phyloP scores from a whole-genome alignment of 2,329 filamentous ascomycete species.

The Fusarium proliferatum region DNA sequence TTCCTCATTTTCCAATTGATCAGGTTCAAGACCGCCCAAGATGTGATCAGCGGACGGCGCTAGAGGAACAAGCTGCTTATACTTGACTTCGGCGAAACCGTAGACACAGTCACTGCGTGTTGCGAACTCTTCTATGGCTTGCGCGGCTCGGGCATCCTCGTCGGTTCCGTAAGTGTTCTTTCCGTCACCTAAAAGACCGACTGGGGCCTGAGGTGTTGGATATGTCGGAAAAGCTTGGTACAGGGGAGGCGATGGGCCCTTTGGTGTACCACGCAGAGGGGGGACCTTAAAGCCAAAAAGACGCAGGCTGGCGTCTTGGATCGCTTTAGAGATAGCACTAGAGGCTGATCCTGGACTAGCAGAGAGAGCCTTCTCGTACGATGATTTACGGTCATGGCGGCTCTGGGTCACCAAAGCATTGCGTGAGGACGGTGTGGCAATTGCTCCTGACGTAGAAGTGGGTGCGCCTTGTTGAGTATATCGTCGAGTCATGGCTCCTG shows the following conservation, averaged over 20 bases:
- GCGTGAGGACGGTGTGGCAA: slow-evolving; percentile 73
- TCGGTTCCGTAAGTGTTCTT: slow-evolving; percentile 69
- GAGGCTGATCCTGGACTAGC: slow-evolving; percentile 78
- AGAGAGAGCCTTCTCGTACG: slow-evolving; percentile 81
- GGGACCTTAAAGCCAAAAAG: slow-evolving; percentile 78
- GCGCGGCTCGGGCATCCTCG: slow-evolving; percentile 82
- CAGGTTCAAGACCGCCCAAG: slow-evolving; percentile 69
- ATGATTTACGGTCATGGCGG: slow-evolving; percentile 79
- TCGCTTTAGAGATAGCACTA: slow-evolving; percentile 92
- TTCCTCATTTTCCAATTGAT: slow-evolving; percentile 67
- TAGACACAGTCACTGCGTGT: slow-evolving; percentile 96
- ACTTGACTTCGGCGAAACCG: slow-evolving; percentile 98
- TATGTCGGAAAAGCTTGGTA: slow-evolving; percentile 89
- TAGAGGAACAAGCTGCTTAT: slow-evolving; percentile 92
- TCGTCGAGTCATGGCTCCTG: slow-evolving; percentile 75
- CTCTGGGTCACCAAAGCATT: slow-evolving; percentile 80
- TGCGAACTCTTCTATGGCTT: slow-evolving; percentile 89
- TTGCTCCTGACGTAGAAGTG: slow-evolving; percentile 75
- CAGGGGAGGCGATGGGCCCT: slow-evolving; percentile 77
- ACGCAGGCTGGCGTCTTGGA: slow-evolving; percentile 88
- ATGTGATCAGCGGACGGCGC: slow-evolving; percentile 81
- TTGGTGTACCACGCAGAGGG: slow-evolving; percentile 68
- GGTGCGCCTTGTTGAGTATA: slow-evolving; percentile 82
- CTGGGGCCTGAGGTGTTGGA: slow-evolving; percentile 71
- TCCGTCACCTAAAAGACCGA: slow-evolving; percentile 74